Percentiles rank a stretch among this genome's conserved stretches.
Evolutionary conservation across 345 rosid genomes (phyloP).

Genomic region (Passiflora organensis): DNA sequence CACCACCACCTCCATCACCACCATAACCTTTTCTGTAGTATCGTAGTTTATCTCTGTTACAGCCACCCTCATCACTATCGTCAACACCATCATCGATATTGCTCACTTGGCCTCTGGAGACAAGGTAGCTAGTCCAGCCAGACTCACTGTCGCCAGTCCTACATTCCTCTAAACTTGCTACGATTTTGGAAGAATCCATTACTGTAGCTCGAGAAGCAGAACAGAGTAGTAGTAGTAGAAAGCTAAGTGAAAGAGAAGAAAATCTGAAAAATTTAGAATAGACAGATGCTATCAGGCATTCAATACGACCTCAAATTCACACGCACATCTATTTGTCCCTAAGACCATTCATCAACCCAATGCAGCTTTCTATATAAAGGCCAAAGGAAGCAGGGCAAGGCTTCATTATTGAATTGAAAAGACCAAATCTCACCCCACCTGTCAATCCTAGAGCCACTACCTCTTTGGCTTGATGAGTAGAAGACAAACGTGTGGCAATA

Average conservation of each 20-base stretch:
- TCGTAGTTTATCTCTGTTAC: constrained; percentile 9
- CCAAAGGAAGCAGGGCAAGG: constrained; percentile 32
- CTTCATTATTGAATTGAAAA: constrained; percentile 3
- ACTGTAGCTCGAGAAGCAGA: too few relatives aligned
- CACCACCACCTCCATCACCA: constrained; percentile 8
- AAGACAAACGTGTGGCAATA: too few relatives aligned
- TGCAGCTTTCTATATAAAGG: too few relatives aligned
- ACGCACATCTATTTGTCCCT: constrained; percentile 14
- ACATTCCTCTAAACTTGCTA: too few relatives aligned
- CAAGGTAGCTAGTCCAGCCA: constrained; percentile 19
- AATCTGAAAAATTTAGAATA: constrained; percentile 22
- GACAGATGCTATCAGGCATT: not conserved
- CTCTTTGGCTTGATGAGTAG: too few relatives aligned
- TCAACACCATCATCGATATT: constrained; percentile 22
- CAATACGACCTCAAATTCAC: too few relatives aligned
- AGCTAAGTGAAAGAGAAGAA: not conserved
- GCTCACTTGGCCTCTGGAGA: constrained; percentile 25
- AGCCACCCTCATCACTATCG: constrained; percentile 1
- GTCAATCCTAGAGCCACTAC: constrained; percentile 4
- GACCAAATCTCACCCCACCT: too few relatives aligned
- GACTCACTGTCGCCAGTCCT: constrained; percentile 11
- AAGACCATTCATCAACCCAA: too few relatives aligned
- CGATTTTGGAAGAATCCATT: too few relatives aligned
- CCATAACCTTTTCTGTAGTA: constrained; percentile 7
- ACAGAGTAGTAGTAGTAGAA: constrained; percentile 17